Conservation (phyloP, 1,284 basidiomycete species). For the Marasmius tenuissimus region DNA sequence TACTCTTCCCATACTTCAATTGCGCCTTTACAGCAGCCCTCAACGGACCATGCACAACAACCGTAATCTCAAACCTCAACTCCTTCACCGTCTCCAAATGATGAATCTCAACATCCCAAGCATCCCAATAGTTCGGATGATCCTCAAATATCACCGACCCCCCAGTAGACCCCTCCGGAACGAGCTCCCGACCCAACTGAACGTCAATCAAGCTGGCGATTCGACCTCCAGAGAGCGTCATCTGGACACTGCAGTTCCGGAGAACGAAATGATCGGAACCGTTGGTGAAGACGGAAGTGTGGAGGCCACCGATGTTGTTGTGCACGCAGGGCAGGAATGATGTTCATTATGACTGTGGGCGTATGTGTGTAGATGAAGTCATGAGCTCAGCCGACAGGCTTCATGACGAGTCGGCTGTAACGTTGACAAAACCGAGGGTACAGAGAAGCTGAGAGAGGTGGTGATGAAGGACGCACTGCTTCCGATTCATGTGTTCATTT, state of each 20-base stretch:
- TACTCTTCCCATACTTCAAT: constrained; percentile 78
- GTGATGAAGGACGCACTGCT: too few relatives aligned
- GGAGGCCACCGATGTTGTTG: neutral
- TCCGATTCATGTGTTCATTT: too few relatives aligned
- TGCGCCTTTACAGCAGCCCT: constrained; percentile 73
- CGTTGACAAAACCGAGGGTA: too few relatives aligned
- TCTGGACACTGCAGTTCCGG: constrained; percentile 66
- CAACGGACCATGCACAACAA: constrained; percentile 81
- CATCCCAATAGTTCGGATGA: constrained; percentile 85
- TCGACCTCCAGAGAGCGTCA: constrained; percentile 78
- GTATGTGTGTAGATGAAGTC: too few relatives aligned
- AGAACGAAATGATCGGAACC: constrained; percentile 70
- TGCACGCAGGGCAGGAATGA: constrained; percentile 6
- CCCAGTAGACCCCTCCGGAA: constrained; percentile 72
- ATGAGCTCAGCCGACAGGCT: too few relatives aligned
- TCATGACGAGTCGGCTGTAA: too few relatives aligned
- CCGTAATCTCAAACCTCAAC: constrained; percentile 74
- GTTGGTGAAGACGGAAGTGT: constrained; percentile 52
- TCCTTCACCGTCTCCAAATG: constrained; percentile 85
- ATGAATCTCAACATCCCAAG: constrained; percentile 92
- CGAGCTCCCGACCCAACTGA: constrained; percentile 77
- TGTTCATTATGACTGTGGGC: too few relatives aligned
- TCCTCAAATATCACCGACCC: constrained; percentile 91
- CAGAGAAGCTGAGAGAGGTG: too few relatives aligned
- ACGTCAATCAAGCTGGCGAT: constrained; percentile 84